These are phyloP conservation scores for Trichophyton mentagrophytes DNA, from an alignment of 2,329 filamentous ascomycete genomes.

Conservation along the genomic window DNA sequence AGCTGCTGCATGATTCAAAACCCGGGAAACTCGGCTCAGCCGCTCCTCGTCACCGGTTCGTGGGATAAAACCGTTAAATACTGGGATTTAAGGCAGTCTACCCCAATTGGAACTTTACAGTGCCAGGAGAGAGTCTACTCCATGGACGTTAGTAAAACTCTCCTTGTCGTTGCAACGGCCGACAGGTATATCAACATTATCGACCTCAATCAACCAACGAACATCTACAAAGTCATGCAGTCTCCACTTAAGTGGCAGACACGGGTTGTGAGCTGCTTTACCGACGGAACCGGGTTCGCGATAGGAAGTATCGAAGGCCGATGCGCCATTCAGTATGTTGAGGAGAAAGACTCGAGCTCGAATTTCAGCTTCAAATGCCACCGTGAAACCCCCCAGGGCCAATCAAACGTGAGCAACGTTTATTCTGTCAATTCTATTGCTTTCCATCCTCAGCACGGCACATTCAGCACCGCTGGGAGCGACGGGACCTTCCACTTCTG, in stretches of 20 bases:
- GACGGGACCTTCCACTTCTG: slow-evolving; percentile 75
- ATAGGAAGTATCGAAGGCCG: slow-evolving; percentile 94
- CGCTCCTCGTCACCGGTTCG: slow-evolving; percentile 77
- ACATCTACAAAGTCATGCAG: slow-evolving; percentile 92
- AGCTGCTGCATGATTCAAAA: slow-evolving; percentile 67
- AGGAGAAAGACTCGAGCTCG: slow-evolving; percentile 79
- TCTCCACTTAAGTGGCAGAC: slow-evolving; percentile 98
- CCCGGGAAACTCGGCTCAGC: slow-evolving; percentile 34
- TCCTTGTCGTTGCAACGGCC: slow-evolving; percentile 83
- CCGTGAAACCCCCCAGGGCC: slow-evolving; percentile 57
- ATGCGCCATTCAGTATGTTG: slow-evolving; percentile 95
- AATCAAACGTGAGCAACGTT: slow-evolving; percentile 65
- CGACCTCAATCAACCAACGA: slow-evolving; percentile 73
- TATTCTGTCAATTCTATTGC: slow-evolving; percentile 95
- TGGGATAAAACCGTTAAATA: slow-evolving; percentile 48
- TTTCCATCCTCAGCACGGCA: slow-evolving; percentile 92
- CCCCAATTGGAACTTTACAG: slow-evolving; percentile 34
- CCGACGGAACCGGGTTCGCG: slow-evolving; percentile 80
- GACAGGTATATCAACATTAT: slow-evolving; percentile 94
- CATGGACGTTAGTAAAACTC: slow-evolving; percentile 78
- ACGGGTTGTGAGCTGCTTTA: slow-evolving; percentile 85
- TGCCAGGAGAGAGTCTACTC: slow-evolving; percentile 55
- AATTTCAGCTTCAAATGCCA: slow-evolving; percentile 99
- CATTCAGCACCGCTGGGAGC: slow-evolving; percentile 91
- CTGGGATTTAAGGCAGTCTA: slow-evolving; percentile 43